Evolutionary conservation across 352 stramenopile species (phyloP).

Genomic region (Globisporangium uncinulatum): DNA sequence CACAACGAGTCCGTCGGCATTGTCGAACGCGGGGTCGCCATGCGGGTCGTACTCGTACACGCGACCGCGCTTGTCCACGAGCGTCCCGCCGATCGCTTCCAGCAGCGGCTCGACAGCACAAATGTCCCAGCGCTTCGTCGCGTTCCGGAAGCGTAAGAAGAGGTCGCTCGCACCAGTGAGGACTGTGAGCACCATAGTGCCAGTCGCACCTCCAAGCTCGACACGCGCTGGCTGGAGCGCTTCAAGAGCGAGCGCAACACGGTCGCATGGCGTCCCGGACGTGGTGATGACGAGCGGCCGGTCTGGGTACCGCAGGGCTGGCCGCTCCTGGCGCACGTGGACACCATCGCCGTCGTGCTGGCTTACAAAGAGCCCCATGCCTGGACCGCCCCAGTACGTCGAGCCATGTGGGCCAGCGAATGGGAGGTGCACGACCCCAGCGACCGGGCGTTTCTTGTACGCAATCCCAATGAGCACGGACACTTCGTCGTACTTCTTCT

Average conservation of each 20-base stretch:
- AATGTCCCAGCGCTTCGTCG: conserved; percentile 77
- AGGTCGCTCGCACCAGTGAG: conserved; percentile 53
- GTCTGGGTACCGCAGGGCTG: conserved; percentile 23
- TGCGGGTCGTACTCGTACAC: conserved; percentile 59
- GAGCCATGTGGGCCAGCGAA: conserved; percentile 46
- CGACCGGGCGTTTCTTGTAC: conserved; percentile 56
- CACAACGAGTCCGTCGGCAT: conserved; percentile 48
- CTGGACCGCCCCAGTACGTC: conserved; percentile 60
- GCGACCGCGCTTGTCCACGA: conserved; percentile 51
- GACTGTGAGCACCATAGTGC: conserved; percentile 67
- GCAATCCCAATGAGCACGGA: conserved; percentile 74
- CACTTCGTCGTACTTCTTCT: conserved; percentile 65
- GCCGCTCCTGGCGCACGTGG: conserved; percentile 22
- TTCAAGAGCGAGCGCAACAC: conserved; percentile 35
- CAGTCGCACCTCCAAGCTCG: conserved; percentile 52
- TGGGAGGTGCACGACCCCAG: conserved; percentile 65
- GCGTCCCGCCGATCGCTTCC: conserved; percentile 40
- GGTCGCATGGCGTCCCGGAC: conserved; percentile 47
- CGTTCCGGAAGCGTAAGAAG: conserved; percentile 66
- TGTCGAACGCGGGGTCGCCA: conserved; percentile 53
- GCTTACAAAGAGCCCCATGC: conserved; percentile 46
- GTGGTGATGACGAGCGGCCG: conserved; percentile 44
- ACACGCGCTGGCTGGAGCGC: conserved; percentile 30
- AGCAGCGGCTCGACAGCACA: conserved; percentile 67
- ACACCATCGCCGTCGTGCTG: conserved; percentile 27